Conservation (phyloP, 805 yeast genomes). For the Ogataea zsoltii region DNA sequence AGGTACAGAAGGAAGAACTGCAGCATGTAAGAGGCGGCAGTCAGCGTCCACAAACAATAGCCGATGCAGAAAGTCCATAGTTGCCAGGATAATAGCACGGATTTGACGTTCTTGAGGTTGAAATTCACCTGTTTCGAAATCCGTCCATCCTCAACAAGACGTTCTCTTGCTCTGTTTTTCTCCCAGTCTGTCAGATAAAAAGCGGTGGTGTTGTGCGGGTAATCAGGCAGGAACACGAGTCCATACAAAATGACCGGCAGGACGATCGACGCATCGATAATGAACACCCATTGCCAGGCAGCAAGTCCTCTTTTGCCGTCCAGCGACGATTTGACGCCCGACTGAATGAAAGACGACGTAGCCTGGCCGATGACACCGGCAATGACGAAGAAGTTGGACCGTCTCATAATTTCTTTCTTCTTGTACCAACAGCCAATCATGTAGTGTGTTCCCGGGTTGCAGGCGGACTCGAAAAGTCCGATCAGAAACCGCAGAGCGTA, state of each 20-base stretch:
- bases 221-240: slow-evolving; percentile 59
- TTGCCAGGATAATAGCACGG: slow-evolving; percentile 53
- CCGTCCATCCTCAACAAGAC: slow-evolving; percentile 38
- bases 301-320: slow-evolving; percentile 53
- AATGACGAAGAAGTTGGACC: slow-evolving; percentile 60
- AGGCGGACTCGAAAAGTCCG: slow-evolving; percentile 50
- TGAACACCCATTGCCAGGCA: slow-evolving; percentile 77
- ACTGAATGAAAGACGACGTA: slow-evolving; percentile 63
- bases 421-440: slow-evolving; percentile 55
- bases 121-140: slow-evolving; percentile 27
- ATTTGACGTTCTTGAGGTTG: slow-evolving; percentile 40
- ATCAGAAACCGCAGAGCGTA: slow-evolving; percentile 61
- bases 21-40: slow-evolving; percentile 28
- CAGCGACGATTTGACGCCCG: slow-evolving; percentile 49
- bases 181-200: slow-evolving; percentile 23
- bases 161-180: slow-evolving; percentile 23
- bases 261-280: slow-evolving; percentile 63
- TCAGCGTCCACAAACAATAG: slow-evolving; percentile 29
- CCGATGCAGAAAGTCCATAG: slow-evolving; percentile 27
- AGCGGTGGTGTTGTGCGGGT: slow-evolving; percentile 29
- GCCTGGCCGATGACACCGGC: slow-evolving; percentile 65
- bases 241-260: slow-evolving; percentile 61
- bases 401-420: slow-evolving; percentile 54
- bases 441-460: slow-evolving; percentile 38
- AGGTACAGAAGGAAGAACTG: slow-evolving; percentile 31